Conservation (phyloP, 495 filamentous ascomycete species). For the Hyaloscypha variabilis region DNA sequence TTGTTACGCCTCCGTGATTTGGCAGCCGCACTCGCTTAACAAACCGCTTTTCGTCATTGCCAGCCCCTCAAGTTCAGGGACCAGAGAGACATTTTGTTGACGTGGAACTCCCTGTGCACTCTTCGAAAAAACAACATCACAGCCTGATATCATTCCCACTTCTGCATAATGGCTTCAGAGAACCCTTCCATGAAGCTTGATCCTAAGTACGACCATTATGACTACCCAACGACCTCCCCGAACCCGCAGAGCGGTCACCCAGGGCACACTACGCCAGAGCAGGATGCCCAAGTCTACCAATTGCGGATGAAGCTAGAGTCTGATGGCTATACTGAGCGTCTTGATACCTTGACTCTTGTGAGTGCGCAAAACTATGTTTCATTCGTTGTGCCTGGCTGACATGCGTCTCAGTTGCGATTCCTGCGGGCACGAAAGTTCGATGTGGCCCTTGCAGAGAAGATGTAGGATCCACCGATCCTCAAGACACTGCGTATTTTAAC, state of each 20-base stretch:
- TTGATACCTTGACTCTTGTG: conserved; percentile 91
- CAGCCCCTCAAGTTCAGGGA: conserved; percentile 14
- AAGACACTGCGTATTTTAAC: conserved; percentile 16
- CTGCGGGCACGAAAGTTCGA: conserved; percentile 95
- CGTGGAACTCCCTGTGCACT: neutral
- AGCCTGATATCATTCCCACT: conserved; percentile 8
- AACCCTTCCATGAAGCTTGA: conserved; percentile 59
- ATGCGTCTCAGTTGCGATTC: conserved; percentile 69
- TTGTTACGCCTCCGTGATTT: neutral
- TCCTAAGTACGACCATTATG: conserved; percentile 94
- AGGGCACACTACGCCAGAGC: conserved; percentile 81
- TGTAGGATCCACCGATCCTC: conserved; percentile 57
- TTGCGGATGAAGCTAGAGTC: conserved; percentile 82
- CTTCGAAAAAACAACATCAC: conserved; percentile 16
- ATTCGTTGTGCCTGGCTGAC: conserved; percentile 11
- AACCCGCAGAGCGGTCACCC: conserved; percentile 75
- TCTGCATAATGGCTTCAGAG: conserved; percentile 30
- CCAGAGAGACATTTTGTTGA: conserved; percentile 7
- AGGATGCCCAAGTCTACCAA: conserved; percentile 89
- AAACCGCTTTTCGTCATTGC: conserved; percentile 6
- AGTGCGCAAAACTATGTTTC: conserved; percentile 24
- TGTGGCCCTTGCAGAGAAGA: conserved; percentile 77
- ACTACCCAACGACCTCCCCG: conserved; percentile 81
- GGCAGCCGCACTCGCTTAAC: neutral
- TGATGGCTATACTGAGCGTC: conserved; percentile 77